Evolutionary conservation across 345 rosid genomes (phyloP).

Genomic region (Microthlaspi erraticum): DNA sequence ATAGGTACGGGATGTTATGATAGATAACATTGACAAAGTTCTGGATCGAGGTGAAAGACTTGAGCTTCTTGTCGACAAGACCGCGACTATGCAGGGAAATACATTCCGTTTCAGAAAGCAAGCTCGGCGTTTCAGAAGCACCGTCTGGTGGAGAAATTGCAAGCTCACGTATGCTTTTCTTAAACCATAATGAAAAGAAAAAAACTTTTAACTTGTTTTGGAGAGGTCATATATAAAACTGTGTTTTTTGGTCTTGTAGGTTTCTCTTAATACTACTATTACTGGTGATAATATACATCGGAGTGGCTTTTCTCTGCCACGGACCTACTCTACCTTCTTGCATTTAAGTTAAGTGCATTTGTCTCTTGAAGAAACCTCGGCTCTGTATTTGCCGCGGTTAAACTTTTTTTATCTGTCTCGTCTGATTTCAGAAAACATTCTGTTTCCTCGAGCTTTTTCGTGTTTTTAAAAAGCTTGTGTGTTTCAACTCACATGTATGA

Average conservation of each 20-base stretch:
- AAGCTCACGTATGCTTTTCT: constrained; percentile 67
- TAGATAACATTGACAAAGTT: constrained; percentile 92
- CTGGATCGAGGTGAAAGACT: constrained; percentile 91
- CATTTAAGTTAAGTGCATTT: constrained; percentile 49
- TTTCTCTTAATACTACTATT: constrained; percentile 65
- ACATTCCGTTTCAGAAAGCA: constrained; percentile 95
- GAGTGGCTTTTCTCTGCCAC: constrained; percentile 78
- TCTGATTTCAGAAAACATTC: constrained; percentile 20
- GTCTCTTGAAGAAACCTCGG: constrained; percentile 9
- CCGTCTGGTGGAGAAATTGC: constrained; percentile 94
- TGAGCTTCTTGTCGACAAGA: constrained; percentile 92
- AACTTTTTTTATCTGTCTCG: not conserved
- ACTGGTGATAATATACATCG: constrained; percentile 68
- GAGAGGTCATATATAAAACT: no score
- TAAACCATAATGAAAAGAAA: not conserved
- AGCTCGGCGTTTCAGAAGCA: constrained; percentile 81
- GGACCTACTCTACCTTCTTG: constrained; percentile 85
- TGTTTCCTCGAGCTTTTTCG: constrained; percentile 33
- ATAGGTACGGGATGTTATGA: constrained; percentile 90
- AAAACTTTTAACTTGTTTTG: no score
- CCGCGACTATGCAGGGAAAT: constrained; percentile 91
- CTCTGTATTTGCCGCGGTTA: not conserved
- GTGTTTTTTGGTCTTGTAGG: constrained; percentile 53
- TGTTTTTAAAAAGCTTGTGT: constrained; percentile 22
- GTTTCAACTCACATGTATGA: constrained; percentile 19